These are phyloP conservation scores for Colletotrichum salicis DNA, from an alignment of 2,329 filamentous ascomycete species.

Conservation along the genomic window DNA sequence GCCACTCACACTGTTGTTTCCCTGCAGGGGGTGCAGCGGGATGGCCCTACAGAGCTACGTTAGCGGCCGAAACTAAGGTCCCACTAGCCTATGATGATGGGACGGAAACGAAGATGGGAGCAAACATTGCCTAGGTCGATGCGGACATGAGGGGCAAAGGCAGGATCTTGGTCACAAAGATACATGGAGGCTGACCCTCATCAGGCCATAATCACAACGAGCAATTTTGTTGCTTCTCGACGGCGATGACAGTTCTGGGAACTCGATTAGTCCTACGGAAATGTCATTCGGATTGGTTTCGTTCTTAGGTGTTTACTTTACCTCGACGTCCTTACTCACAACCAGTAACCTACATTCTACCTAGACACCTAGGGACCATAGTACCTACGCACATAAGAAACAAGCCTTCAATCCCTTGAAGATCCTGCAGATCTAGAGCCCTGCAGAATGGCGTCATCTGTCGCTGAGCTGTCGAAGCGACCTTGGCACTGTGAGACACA, in stretches of 20 bases:
- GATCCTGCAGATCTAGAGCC: not conserved
- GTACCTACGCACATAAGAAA: not conserved
- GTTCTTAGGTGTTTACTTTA: too few species aligned
- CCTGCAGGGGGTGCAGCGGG: not conserved
- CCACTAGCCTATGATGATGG: not conserved
- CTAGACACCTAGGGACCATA: too few species aligned
- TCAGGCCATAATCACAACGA: too few species aligned
- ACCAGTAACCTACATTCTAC: too few species aligned
- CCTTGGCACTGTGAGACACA: conserved; percentile 25
- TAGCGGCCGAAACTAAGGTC: not conserved
- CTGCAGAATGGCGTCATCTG: conserved; percentile 22
- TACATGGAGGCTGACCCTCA: not conserved
- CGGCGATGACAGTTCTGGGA: too few species aligned
- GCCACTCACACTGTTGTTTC: not conserved
- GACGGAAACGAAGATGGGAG: not conserved
- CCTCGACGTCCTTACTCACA: too few species aligned
- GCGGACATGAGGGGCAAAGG: not conserved
- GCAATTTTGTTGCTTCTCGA: too few species aligned
- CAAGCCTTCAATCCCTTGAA: not conserved
- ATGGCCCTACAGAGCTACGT: not conserved
- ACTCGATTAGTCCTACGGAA: too few species aligned
- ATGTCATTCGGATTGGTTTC: too few species aligned
- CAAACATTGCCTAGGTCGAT: not conserved
- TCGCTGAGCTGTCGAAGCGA: not conserved
- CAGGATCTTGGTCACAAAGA: not conserved